phyloP scores from a whole-genome alignment of 306 rosid species.

The Prunus fruticosa region DNA sequence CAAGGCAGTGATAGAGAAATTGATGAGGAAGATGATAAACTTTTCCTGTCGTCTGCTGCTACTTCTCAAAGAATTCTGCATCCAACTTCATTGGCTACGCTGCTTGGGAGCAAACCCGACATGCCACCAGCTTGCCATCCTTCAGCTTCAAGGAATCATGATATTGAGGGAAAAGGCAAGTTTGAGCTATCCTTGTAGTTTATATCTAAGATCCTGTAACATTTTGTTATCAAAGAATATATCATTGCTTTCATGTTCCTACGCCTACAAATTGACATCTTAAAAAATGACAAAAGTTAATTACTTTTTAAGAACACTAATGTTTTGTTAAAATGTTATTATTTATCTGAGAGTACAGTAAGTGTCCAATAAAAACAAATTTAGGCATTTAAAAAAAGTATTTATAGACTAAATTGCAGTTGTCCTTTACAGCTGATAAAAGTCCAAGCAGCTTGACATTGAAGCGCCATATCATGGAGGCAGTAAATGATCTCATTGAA shows the following conservation, averaged over 20 bases:
- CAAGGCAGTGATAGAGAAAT: neutral
- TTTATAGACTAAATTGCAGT: neutral
- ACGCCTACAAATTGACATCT: no score
- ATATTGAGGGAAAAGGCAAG: slow-evolving; percentile 11
- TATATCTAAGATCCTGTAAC: neutral
- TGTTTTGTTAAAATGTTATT: no score
- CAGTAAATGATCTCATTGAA: slow-evolving; percentile 16
- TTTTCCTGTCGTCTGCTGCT: neutral
- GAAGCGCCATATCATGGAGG: slow-evolving; percentile 7
- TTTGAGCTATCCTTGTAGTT: neutral
- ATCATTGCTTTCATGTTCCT: no score
- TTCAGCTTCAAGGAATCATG: neutral
- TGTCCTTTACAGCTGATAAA: slow-evolving; percentile 2
- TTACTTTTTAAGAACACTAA: no score
- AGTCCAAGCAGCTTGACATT: neutral
- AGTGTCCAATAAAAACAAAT: neutral
- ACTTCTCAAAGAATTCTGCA: neutral
- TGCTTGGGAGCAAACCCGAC: neutral
- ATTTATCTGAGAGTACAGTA: no score
- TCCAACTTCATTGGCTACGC: neutral
- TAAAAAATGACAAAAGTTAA: no score
- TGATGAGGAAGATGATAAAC: slow-evolving; percentile 13
- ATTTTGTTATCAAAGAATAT: no score
- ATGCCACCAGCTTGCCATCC: neutral
- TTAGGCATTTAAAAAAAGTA: neutral